phyloP scores from a whole-genome alignment of 2,329 filamentous ascomycete species.

The Furcasterigmium furcatum region DNA sequence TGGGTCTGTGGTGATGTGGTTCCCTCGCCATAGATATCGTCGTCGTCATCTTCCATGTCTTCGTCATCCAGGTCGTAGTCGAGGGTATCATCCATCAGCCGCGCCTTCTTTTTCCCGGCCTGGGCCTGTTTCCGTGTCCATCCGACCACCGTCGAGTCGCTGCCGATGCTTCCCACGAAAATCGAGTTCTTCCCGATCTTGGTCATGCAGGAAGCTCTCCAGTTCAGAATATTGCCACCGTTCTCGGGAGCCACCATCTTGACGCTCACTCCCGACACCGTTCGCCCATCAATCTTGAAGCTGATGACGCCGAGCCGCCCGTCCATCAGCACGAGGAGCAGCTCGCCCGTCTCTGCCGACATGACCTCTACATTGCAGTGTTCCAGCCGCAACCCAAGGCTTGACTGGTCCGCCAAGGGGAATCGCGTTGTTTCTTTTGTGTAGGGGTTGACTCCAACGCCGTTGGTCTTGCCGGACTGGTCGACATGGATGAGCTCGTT shows the following conservation, averaged over 20 bases:
- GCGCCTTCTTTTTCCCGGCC: constrained; percentile 58
- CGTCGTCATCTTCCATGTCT: constrained; percentile 61
- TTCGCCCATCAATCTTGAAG: constrained; percentile 86
- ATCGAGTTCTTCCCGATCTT: constrained; percentile 65
- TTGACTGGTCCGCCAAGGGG: constrained; percentile 80
- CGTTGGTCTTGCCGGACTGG: constrained; percentile 90
- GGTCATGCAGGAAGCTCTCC: constrained; percentile 65
- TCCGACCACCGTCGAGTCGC: constrained; percentile 76
- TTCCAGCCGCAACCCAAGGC: constrained; percentile 77
- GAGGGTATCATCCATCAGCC: constrained; percentile 51
- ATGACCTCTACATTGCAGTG: constrained; percentile 75
- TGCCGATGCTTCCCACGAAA: constrained; percentile 83
- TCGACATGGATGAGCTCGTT: constrained; percentile 96
- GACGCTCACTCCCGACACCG: constrained; percentile 82
- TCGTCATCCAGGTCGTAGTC: constrained; percentile 50
- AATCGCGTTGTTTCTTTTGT: constrained; percentile 81
- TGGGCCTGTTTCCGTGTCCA: constrained; percentile 69
- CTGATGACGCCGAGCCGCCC: constrained; percentile 73
- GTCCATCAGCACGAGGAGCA: constrained; percentile 76
- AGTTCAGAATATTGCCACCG: constrained; percentile 60
- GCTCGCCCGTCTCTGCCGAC: constrained; percentile 72
- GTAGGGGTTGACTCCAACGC: constrained; percentile 89
- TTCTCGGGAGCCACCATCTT: constrained; percentile 59
- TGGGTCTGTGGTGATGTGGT: constrained; percentile 25
- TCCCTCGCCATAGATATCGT: constrained; percentile 53